These are phyloP conservation scores for Halophytophthora polymorphica DNA, from an alignment of 352 stramenopile genomes.

Conservation along the genomic window DNA sequence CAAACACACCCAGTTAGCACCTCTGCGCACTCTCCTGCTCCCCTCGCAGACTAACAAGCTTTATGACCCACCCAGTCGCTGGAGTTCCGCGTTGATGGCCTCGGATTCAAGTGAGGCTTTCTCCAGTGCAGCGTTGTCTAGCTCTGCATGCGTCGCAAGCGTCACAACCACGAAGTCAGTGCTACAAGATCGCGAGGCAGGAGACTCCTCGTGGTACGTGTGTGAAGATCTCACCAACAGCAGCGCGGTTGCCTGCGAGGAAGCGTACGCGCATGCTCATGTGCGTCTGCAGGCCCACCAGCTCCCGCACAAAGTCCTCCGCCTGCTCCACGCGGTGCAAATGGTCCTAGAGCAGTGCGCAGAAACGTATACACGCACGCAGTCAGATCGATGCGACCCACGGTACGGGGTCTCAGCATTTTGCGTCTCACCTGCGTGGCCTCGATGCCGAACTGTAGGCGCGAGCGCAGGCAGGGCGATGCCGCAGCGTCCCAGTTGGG, in stretches of 20 bases:
- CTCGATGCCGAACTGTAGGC: constrained; percentile 93
- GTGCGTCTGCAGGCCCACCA: constrained; percentile 39
- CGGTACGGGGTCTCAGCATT: not conserved
- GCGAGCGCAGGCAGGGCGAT: constrained; percentile 94
- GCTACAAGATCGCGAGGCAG: not conserved
- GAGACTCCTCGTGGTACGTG: too few relatives aligned
- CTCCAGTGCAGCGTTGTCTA: constrained; percentile 34
- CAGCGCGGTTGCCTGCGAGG: constrained; percentile 64
- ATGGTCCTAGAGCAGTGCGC: constrained; percentile 37
- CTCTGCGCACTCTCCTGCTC: not conserved
- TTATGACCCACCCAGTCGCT: constrained; percentile 31
- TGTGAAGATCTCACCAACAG: constrained; percentile 38
- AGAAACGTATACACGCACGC: not conserved
- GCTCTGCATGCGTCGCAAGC: constrained; percentile 22
- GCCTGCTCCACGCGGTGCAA: constrained; percentile 65
- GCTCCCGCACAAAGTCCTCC: constrained; percentile 55
- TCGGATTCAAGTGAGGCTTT: constrained; percentile 23
- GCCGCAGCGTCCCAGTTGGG: constrained; percentile 96
- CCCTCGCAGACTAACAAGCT: not conserved
- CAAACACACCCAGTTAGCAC: not conserved
- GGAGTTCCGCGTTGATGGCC: constrained; percentile 33
- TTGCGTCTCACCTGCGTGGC: constrained; percentile 74
- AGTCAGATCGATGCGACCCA: constrained; percentile 1
- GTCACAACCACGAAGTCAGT: not conserved
- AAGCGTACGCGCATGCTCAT: constrained; percentile 79